Evolutionary conservation across 306 rosid genomes (phyloP).

Genomic region (Ammopiptanthus mongolicus): DNA sequence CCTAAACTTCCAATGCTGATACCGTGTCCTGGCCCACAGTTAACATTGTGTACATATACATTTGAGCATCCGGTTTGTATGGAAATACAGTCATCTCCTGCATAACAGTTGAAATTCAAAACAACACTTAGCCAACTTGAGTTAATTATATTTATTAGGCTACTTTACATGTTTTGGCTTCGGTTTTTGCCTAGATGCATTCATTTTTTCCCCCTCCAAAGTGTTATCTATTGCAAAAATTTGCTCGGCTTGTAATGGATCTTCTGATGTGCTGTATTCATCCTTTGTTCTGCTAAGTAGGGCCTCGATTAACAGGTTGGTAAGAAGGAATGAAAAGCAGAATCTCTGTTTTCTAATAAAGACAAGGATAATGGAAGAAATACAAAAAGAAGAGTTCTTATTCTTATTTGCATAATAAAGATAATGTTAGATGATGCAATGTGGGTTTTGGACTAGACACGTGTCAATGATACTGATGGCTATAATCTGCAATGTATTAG

Average conservation of each 20-base stretch:
- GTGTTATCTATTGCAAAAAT: neutral
- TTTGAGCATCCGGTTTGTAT: conserved; percentile 97
- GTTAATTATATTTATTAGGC: neutral
- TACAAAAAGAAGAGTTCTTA: neutral
- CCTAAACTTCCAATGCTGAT: conserved; percentile 98
- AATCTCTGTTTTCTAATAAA: neutral
- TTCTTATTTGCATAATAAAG: conserved; percentile 9
- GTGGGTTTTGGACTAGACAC: conserved; percentile 22
- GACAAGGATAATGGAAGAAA: neutral
- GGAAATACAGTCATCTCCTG: conserved; percentile 93
- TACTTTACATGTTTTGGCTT: neutral
- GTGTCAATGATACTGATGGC: conserved; percentile 18
- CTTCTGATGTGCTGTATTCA: neutral
- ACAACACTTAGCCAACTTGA: conserved; percentile 13
- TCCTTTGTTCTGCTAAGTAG: conserved; percentile 9
- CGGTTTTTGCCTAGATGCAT: neutral
- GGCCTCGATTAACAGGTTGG: conserved; percentile 18
- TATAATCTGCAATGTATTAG: conserved; percentile 7
- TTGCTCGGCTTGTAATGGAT: neutral
- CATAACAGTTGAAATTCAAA: conserved; percentile 19
- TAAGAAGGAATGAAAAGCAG: conserved; percentile 8
- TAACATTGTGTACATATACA: conserved; percentile 72
- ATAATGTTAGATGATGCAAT: conserved; percentile 25
- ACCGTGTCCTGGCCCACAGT: conserved; percentile 98
- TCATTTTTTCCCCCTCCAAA: neutral